These are phyloP conservation scores for Rosa lucieae DNA, from an alignment of 306 rosid species.

Conservation along the genomic window DNA sequence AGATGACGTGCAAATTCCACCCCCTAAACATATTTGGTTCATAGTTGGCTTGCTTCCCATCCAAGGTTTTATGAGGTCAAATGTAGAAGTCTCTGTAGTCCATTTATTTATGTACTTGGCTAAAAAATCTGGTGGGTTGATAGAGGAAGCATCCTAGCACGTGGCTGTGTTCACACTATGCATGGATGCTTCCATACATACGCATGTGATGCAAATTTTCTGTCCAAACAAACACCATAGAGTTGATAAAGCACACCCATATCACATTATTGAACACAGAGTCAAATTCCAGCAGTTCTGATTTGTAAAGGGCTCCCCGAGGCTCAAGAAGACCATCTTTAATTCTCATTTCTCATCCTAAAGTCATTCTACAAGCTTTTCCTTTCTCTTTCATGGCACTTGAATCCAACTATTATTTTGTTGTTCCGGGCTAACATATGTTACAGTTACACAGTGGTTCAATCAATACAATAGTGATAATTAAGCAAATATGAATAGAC, in stretches of 20 bases:
- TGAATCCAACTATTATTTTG: too few species aligned
- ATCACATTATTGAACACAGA: neutral
- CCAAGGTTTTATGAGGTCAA: conserved; percentile 13
- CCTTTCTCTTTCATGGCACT: neutral
- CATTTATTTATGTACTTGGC: conserved; percentile 1
- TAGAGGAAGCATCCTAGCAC: conserved; percentile 33
- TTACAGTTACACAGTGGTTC: too few species aligned
- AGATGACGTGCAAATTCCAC: too few species aligned
- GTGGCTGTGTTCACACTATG: conserved; percentile 32
- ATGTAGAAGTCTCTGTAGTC: neutral
- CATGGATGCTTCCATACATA: conserved; percentile 4
- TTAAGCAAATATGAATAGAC: neutral
- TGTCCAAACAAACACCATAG: neutral
- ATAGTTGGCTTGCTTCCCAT: neutral
- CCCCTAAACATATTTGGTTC: neutral
- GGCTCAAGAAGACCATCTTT: neutral
- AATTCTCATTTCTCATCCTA: neutral
- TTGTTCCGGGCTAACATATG: too few species aligned
- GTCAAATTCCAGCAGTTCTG: neutral
- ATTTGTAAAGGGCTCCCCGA: neutral
- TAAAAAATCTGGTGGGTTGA: conserved; percentile 6
- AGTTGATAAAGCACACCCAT: neutral
- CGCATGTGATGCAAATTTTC: conserved; percentile 19
- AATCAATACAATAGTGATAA: too few species aligned
- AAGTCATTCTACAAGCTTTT: neutral